Evolutionary conservation across 768 basidiomycete genomes (phyloP), one percentile per base, ranked within the genome.

Genomic region (Naematelia encephala): DNA sequence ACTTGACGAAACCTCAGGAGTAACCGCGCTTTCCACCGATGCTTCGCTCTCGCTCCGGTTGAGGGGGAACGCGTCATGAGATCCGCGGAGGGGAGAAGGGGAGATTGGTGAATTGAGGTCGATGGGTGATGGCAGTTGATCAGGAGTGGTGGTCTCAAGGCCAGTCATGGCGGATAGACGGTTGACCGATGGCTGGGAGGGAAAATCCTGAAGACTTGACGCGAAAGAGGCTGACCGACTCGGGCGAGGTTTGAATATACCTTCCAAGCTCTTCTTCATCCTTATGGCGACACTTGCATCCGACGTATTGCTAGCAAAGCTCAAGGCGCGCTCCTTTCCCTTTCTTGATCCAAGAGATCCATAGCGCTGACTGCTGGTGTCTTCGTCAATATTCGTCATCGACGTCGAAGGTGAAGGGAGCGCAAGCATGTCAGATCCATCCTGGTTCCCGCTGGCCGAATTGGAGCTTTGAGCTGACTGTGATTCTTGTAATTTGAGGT

Each of bases 311-410:
- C 68, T 69, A 4, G 51, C 42, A 10, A 68, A 57, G 54, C 71
- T 73, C 45, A 66, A 46, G 4, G 68, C 64, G 26, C 71, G 52
- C 50, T 73, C 71, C 51, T 70, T 73, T 14, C 63, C 71, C 59
- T 67, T 69, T 30, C 61, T 28, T 14, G 65, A 66, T 12, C 61
- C 61, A 2, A 60, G 27, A 5, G 52, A 47, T 22, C 61, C 56
- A 21, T 45, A 42, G 4, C 45, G 47, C 34, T 8, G 34, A 39
- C 55, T 52, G 3, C 48, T 58, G 5, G 52, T 19, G 21, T 53
- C 57, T 13, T 60, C 62, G 27, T 61, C 60, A 19, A 28, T 44
- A 13, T 19, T 25, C 27, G 44, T 25, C 52, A 26, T 47, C 21
- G 34, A 44, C 11, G 21, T 52, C 3, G 57, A 59, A 26, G 29